These are phyloP conservation scores for Paulownia fortunei DNA, from an alignment of 257 asterid species.

Conservation along the genomic window DNA sequence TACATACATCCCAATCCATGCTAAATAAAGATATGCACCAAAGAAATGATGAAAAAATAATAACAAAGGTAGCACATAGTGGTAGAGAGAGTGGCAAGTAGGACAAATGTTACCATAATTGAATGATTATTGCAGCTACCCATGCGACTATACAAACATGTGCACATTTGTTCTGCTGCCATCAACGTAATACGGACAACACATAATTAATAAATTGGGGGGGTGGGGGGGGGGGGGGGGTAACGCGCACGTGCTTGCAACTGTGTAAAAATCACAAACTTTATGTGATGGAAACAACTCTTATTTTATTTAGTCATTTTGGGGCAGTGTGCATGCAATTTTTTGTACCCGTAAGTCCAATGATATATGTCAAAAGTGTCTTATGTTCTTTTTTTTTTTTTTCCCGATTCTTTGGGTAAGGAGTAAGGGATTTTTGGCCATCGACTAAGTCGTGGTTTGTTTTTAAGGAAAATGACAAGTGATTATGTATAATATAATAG, in stretches of 20 bases:
- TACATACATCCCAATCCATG: no score
- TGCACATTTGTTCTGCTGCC: background rate
- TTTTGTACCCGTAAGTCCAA: no score
- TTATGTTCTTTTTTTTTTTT: no score
- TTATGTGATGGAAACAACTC: background rate
- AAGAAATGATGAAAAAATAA: no score
- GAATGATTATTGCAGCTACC: background rate
- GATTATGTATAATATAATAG: no score
- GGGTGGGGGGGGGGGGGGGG: no score
- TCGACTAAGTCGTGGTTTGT: no score
- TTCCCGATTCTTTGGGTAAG: no score
- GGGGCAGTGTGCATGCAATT: background rate
- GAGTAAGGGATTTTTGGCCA: no score
- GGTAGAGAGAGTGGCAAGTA: background rate
- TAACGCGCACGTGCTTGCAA: background rate
- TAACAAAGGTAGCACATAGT: background rate
- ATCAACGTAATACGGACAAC: background rate
- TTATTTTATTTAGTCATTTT: background rate
- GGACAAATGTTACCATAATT: background rate
- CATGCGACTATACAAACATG: background rate
- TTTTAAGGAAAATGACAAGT: no score
- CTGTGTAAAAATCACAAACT: background rate
- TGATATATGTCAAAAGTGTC: no score
- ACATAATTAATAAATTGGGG: background rate
- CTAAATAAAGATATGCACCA: no score